Base-by-base conservation (phyloP, 129 eudicot species). In the Chrysanthemum seticuspe region DNA sequence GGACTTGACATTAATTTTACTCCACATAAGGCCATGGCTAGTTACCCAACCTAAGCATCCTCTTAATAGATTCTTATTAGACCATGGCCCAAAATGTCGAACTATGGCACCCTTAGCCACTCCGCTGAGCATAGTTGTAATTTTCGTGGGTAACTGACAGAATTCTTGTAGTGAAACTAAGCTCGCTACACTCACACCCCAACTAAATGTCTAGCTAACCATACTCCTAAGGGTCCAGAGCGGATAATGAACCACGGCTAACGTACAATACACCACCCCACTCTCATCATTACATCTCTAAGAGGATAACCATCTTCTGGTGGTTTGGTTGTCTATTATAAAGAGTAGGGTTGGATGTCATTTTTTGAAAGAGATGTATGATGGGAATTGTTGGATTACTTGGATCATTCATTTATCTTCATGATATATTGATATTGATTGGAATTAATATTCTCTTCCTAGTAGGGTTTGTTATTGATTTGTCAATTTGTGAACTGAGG, bases 321-420 rank as follows among this genome's bases (percentile, higher is more conserved):
- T 53, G 53, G 65, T 57, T 62, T 51, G 76, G 62, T 40, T 70
- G 81, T 70, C 40, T 49, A 40, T 52, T 78, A 70, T 78, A 36
- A 52, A 71, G 76, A 71, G 81, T 70, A 64, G 76, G 81, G 81
- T 71, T 70, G 76, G 21, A 12, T 63, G 60, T 70, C 47, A 40
- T 19, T 18, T 18, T 62, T 45, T 57, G 76, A 78, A 78, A 70
- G 71, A 51, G 76, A 78, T 70, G 58, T 51, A 54, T 78, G 76
- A 78, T 78, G 81, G 72, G 67, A 62, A 70, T 70, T 63, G 72
- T 70, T 70, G 81, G 76, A 53, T 70, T 70, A 5, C 72, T 78
- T 78, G 81, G 40, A 70, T 78, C 76, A 78, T 71, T 78, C 72
- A 71, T 70, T 78, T 62, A 64, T 25, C 25, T 52, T 55, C 63